Conservation (phyloP, 164 flowering plant genomes). For the Liquidambar formosana region DNA sequence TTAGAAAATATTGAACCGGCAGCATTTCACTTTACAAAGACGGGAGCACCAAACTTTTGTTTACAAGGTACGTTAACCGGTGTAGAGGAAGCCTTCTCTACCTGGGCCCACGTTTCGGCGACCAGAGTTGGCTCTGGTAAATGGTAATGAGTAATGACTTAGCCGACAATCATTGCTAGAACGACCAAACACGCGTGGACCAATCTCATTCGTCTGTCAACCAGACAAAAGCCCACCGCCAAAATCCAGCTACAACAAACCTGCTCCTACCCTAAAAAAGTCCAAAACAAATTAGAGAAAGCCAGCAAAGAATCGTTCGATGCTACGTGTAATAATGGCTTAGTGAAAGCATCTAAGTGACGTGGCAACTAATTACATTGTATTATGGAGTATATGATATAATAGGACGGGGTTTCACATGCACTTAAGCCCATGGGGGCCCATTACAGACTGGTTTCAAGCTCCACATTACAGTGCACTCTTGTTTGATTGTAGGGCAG, state of each 20-base stretch:
- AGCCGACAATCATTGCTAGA: neutral
- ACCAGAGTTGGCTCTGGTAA: no score
- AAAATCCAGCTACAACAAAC: slow-evolving; percentile 17
- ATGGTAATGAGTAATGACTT: no score
- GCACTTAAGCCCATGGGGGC: slow-evolving; percentile 8
- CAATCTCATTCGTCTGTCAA: slow-evolving; percentile 5
- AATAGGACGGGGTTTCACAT: slow-evolving; percentile 11
- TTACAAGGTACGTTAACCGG: no score
- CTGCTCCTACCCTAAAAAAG: neutral
- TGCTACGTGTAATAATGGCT: neutral
- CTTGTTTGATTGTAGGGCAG: neutral
- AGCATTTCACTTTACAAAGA: no score
- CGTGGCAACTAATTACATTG: neutral
- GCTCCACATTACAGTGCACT: slow-evolving; percentile 7
- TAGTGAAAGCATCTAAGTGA: neutral
- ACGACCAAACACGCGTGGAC: slow-evolving; percentile 5
- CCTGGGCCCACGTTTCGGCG: neutral
- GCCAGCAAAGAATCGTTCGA: neutral
- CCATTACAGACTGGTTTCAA: slow-evolving; percentile 25
- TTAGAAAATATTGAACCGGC: no score
- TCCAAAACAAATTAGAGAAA: no score
- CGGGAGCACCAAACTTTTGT: no score
- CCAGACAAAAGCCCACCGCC: slow-evolving; percentile 11
- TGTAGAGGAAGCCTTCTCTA: no score
- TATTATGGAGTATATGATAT: no score